Conservation (phyloP, 305 asterid species). For the Solanum hybrid region DNA sequence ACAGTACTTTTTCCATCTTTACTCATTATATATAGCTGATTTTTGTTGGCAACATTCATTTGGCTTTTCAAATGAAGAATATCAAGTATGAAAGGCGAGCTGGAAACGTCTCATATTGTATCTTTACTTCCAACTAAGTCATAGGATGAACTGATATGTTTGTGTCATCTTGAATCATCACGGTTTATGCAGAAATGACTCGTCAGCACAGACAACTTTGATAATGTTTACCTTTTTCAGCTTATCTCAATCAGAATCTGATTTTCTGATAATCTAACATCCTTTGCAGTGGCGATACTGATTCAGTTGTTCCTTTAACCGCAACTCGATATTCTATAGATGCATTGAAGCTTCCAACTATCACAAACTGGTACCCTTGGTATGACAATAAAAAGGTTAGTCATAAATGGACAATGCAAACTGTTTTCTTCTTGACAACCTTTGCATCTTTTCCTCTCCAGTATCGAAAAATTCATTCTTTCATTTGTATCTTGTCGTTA, state of each 20-base stretch:
- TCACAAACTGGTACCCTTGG: slow-evolving; percentile 85
- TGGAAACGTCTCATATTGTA: neutral
- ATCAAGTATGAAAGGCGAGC: neutral
- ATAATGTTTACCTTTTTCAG: neutral
- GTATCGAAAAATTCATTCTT: neutral
- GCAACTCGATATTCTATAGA: slow-evolving; percentile 91
- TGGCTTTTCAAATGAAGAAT: neutral
- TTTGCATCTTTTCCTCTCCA: neutral
- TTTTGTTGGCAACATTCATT: neutral
- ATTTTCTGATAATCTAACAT: neutral
- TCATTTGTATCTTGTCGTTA: neutral
- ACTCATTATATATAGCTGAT: neutral
- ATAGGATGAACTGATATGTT: neutral
- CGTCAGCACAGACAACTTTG: neutral
- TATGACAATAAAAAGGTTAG: slow-evolving; percentile 71
- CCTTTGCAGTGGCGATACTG: slow-evolving; percentile 81
- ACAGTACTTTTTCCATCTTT: neutral
- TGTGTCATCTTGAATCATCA: neutral
- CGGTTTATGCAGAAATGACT: neutral
- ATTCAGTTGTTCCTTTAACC: slow-evolving; percentile 83
- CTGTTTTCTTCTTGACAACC: neutral
- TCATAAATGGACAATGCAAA: neutral
- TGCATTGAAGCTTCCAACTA: slow-evolving; percentile 79
- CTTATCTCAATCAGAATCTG: neutral
- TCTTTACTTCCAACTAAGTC: neutral